Percentiles rank a stretch among this genome's conserved stretches.
Evolutionary conservation across 2,329 filamentous ascomycete genomes (phyloP).

Genomic region (Aschersonia sp.): DNA sequence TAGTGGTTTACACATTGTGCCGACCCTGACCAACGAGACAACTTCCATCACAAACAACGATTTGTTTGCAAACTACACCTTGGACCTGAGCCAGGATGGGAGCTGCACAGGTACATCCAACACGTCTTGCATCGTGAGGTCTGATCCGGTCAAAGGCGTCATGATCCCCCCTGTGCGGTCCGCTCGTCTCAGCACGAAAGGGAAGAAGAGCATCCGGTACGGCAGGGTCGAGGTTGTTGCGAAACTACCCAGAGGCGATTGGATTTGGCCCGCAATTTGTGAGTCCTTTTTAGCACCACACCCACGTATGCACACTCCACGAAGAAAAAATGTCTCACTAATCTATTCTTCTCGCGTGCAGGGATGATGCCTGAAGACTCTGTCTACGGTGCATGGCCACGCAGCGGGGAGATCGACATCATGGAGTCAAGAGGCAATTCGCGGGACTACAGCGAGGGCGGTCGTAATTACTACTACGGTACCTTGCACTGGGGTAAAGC

Average conservation of each 20-base stretch:
- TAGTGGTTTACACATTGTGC: slow-evolving; percentile 38
- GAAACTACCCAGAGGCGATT: slow-evolving; percentile 36
- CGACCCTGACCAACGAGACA: slow-evolving; percentile 30
- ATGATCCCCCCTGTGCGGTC: slow-evolving; percentile 36
- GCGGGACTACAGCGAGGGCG: slow-evolving; percentile 23
- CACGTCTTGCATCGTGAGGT: slow-evolving; percentile 21
- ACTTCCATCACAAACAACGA: slow-evolving; percentile 22
- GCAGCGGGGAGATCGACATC: slow-evolving; percentile 39
- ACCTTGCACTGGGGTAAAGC: slow-evolving; percentile 32
- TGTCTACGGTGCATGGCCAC: slow-evolving; percentile 35
- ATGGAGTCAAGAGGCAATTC: slow-evolving; percentile 27
- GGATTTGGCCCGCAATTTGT: slow-evolving; percentile 37
- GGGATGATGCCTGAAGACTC: slow-evolving; percentile 35
- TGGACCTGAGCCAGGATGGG: slow-evolving; percentile 27
- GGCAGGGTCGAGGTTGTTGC: slow-evolving; percentile 35
- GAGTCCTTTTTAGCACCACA: background rate
- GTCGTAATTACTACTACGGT: slow-evolving; percentile 25
- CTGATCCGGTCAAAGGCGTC: slow-evolving; percentile 24
- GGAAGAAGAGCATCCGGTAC: slow-evolving; percentile 8
- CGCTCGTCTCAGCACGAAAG: slow-evolving; percentile 27
- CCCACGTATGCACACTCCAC: background rate
- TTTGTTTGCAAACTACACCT: slow-evolving; percentile 22
- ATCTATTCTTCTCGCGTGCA: background rate
- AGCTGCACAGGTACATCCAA: slow-evolving; percentile 24
- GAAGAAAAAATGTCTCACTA: background rate